Percentiles rank a stretch among this genome's conserved stretches.
Evolutionary conservation across 2,329 filamentous ascomycete species (phyloP).

Genomic region (Hypomyces perniciosus): DNA sequence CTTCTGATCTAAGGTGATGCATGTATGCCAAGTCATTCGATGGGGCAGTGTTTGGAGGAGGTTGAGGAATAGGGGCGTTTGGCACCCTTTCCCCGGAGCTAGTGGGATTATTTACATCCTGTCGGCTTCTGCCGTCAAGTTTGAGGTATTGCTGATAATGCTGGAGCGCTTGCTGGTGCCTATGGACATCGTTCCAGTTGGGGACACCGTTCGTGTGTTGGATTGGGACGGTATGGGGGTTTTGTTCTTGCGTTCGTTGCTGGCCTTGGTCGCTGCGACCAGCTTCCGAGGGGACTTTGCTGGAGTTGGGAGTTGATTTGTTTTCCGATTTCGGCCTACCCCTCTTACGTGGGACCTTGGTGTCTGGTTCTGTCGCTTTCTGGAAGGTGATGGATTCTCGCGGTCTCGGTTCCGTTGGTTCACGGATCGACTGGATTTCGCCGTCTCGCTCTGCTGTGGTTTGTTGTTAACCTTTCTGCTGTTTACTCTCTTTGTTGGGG

Average conservation of each 20-base stretch:
- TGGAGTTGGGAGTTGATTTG: background rate
- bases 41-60: background rate
- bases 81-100: background rate
- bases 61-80: background rate
- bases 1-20: conserved; percentile 35
- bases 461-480: conserved; percentile 28
- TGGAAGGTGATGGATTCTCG: conserved; percentile 2
- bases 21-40: background rate
- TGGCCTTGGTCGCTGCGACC: background rate
- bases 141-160: conserved; percentile 9
- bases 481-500: conserved; percentile 21
- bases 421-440: conserved; percentile 14
- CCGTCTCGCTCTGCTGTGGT: conserved; percentile 23
- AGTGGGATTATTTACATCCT: background rate
- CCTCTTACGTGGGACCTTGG: conserved; percentile 5
- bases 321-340: conserved; percentile 3
- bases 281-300: background rate
- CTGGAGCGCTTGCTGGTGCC: conserved; percentile 3
- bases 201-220: background rate
- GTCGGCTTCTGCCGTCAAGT: conserved; percentile 1
- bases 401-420: conserved; percentile 9
- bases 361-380: background rate
- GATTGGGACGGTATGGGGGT: background rate
- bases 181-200: background rate
- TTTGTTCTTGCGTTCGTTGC: background rate